phyloP scores from a whole-genome alignment of 2,329 filamentous ascomycete species.

The Xylaria hypoxylon region DNA sequence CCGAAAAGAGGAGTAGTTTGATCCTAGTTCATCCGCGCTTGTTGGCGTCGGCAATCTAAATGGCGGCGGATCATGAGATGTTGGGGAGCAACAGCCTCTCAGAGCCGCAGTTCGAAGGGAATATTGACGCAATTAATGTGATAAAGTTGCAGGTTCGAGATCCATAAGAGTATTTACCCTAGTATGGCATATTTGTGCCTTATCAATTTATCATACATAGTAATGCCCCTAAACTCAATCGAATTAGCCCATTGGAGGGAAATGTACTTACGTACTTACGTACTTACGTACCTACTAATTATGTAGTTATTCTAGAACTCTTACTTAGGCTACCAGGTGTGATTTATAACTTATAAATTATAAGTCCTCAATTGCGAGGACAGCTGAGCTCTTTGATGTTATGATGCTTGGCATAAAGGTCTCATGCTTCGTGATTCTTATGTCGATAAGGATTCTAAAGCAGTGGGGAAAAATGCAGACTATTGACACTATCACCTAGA shows the following conservation, averaged over 20 bases:
- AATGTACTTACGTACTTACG: neutral
- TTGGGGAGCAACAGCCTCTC: constrained; percentile 18
- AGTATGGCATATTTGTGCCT: neutral
- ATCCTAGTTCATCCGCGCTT: constrained; percentile 25
- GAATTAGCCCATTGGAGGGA: neutral
- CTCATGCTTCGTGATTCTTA: neutral
- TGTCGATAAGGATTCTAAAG: neutral
- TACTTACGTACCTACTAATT: neutral
- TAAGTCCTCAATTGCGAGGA: neutral
- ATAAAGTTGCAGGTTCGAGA: constrained; percentile 12
- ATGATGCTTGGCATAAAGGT: neutral
- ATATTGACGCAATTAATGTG: constrained; percentile 18
- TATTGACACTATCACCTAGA: neutral
- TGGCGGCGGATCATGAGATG: constrained; percentile 30
- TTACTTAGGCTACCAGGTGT: too few species aligned
- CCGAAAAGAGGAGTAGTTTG: constrained; percentile 11
- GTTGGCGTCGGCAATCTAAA: constrained; percentile 29
- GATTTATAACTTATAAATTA: too few species aligned
- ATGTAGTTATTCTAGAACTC: too few species aligned
- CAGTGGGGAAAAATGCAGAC: neutral
- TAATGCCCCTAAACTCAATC: neutral
- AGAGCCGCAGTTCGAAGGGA: constrained; percentile 18
- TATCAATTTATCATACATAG: neutral
- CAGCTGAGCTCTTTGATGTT: neutral
- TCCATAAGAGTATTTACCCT: neutral